These are phyloP conservation scores for Gracilariopsis chorda DNA, from an alignment of 23 red algal genomes.

Conservation along the genomic window DNA sequence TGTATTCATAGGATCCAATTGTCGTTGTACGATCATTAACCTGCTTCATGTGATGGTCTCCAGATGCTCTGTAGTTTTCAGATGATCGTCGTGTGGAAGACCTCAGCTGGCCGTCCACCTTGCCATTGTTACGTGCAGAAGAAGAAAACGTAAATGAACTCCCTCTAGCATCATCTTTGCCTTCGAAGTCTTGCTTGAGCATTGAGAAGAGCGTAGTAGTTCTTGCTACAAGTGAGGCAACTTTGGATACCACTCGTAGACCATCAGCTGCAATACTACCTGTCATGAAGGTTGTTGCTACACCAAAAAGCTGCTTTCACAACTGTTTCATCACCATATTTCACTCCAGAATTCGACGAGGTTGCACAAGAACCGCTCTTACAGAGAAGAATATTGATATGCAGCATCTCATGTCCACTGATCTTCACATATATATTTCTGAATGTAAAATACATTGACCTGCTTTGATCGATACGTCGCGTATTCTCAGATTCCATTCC, in stretches of 20 bases:
- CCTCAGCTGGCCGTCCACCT: background rate
- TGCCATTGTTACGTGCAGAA: background rate
- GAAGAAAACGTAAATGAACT: background rate
- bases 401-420: slow-evolving; percentile 16
- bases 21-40: no score
- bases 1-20: no score
- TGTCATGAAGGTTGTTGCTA: slow-evolving; percentile 2
- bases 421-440: slow-evolving; percentile 34
- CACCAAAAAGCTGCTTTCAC: slow-evolving; percentile 34
- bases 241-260: slow-evolving; percentile 45
- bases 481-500: background rate
- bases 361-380: slow-evolving; percentile 5
- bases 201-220: slow-evolving; percentile 25
- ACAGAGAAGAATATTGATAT: slow-evolving; percentile 16
- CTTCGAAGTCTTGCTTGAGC: background rate
- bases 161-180: background rate
- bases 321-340: background rate
- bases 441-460: slow-evolving; percentile 12
- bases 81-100: no score
- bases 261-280: slow-evolving; percentile 35
- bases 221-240: slow-evolving; percentile 42
- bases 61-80: no score
- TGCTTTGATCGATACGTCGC: background rate
- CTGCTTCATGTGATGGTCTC: no score
- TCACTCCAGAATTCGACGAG: background rate